Evolutionary conservation across 1,139 yeast genomes (phyloP).

Genomic region (Yamadazyma dendronema): DNA sequence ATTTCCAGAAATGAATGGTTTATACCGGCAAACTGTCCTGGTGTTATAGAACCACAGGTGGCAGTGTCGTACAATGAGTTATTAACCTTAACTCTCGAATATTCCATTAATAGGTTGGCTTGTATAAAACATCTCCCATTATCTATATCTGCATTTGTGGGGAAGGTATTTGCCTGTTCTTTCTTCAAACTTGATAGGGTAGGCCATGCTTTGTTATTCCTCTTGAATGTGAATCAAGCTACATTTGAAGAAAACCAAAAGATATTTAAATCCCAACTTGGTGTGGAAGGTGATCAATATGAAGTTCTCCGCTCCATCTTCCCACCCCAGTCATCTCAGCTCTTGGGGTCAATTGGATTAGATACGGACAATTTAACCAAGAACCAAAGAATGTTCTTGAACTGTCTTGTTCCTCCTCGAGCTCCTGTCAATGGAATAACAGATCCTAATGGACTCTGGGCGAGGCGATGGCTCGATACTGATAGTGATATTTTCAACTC

Average conservation of each 20-base stretch:
- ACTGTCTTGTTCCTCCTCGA: slow-evolving; percentile 47
- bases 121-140: slow-evolving; percentile 56
- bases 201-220: slow-evolving; percentile 58
- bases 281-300: too few relatives aligned
- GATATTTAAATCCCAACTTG: slow-evolving; percentile 4
- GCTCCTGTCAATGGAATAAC: slow-evolving; percentile 56
- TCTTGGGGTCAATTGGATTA: slow-evolving; percentile 38
- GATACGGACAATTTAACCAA: slow-evolving; percentile 15
- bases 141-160: slow-evolving; percentile 70
- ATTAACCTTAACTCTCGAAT: slow-evolving; percentile 55
- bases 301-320: too few relatives aligned
- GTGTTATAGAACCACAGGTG: slow-evolving; percentile 16
- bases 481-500: slow-evolving; percentile 73
- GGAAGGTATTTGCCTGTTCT: slow-evolving; percentile 71
- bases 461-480: slow-evolving; percentile 46
- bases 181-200: slow-evolving; percentile 63
- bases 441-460: slow-evolving; percentile 71
- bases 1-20: slow-evolving; percentile 67
- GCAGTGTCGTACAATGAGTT: slow-evolving; percentile 26
- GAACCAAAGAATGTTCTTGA: slow-evolving; percentile 27
- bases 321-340: slow-evolving; percentile 39
- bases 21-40: slow-evolving; percentile 15
- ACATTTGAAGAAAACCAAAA: slow-evolving; percentile 21
- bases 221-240: slow-evolving; percentile 55
- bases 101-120: slow-evolving; percentile 50